phyloP scores from a whole-genome alignment of 1,284 basidiomycete genomes.

The Trichosporon inkin region DNA sequence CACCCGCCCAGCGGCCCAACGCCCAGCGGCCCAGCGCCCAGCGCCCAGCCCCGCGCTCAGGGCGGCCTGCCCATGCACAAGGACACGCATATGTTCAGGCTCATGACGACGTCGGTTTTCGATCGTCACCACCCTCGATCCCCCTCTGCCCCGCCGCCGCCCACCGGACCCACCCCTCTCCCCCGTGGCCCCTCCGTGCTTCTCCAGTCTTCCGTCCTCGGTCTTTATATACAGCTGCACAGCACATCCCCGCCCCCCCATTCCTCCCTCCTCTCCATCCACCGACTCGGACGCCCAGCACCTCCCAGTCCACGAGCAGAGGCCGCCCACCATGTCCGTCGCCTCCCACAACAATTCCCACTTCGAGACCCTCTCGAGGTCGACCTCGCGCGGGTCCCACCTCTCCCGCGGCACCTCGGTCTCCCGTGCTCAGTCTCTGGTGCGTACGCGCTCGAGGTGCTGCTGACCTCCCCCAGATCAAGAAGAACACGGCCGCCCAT shows the following conservation, averaged over 20 bases:
- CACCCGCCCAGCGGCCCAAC: too few species aligned
- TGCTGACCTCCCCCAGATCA: slow-evolving; percentile 55
- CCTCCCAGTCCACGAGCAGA: not conserved
- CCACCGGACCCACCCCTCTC: not conserved
- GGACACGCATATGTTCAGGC: not conserved
- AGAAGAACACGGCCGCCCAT: slow-evolving; percentile 80
- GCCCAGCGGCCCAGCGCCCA: too few species aligned
- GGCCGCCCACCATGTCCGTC: slow-evolving; percentile 12
- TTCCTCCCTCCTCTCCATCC: slow-evolving; percentile 3
- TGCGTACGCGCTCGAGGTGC: too few species aligned
- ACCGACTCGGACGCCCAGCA: not conserved
- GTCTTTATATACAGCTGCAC: slow-evolving; percentile 5
- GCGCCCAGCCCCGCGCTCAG: too few species aligned
- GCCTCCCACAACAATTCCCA: slow-evolving; percentile 28
- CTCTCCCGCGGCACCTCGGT: slow-evolving; percentile 57
- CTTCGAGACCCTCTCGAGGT: slow-evolving; percentile 50
- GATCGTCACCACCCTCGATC: not conserved
- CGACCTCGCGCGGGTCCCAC: slow-evolving; percentile 58
- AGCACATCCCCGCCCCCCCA: not conserved
- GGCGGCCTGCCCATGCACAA: too few species aligned
- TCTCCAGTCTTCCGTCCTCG: slow-evolving; percentile 3
- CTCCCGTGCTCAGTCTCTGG: slow-evolving; percentile 70
- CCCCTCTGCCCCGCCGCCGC: not conserved
- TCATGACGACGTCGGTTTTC: slow-evolving; percentile 8
- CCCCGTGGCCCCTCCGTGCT: not conserved